Base-by-base conservation (phyloP, 805 yeast species). In the Candida morakotiae region DNA sequence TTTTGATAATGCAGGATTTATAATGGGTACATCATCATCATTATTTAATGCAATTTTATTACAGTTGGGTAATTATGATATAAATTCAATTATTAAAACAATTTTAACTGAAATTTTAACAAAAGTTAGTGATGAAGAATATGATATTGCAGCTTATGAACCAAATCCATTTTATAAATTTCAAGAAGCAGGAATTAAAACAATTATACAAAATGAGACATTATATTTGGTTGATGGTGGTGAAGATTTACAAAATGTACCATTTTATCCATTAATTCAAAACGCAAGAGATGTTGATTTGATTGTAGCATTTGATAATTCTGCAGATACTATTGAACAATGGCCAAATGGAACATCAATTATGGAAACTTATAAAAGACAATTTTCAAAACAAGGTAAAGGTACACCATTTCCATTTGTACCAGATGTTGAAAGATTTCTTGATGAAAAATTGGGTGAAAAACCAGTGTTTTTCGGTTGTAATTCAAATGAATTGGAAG, bases 391-490 rank as follows among this genome's bases (percentile, higher is more conserved):
- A 1, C 72, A 73, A 47, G 81, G 81, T 18, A 68, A 73, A 45
- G 75, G 77, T 34, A 75, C 85, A 19, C 67, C 81, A 2, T 84
- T 83, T 70, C 95, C 95, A 10, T 76, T 83, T 47, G 89, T 87
- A 37, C 95, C 95, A 10, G 89, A 79, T 54, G 64, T 56, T 17
- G 60, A 70, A 30, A 73, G 87, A 0, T 83, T 86, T 56, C 52
- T 76, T 17, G 69, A 71, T 41, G 49, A 63, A 45, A 83, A 83
- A 40, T 66, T 86, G 44, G 80, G 85, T 11, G 66, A 80, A 9
- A 72, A 62, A 43, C 95, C 95, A 34, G 70, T 82, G 1, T 87
- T 87, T 63, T 87, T 87, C 55, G 96, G 96, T 22, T 87, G 96
- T 60, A 73, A 83, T 52, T 70, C 85, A 3, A 46, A 60, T 9